These are phyloP conservation scores for Aegilops umbellulata DNA, from an alignment of 176 grass and related monocot genomes.

Conservation along the genomic window DNA sequence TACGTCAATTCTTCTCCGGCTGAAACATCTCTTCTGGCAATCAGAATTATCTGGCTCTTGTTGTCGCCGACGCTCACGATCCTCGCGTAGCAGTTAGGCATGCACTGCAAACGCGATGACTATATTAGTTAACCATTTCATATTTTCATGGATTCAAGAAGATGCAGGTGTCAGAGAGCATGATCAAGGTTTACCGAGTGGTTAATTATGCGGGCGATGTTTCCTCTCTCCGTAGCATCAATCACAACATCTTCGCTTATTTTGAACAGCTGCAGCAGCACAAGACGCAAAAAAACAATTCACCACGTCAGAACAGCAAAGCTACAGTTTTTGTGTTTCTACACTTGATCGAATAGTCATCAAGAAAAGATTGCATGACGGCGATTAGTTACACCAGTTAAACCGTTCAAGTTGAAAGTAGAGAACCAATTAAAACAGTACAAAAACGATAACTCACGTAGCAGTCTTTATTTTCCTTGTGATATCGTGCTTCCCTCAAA, in stretches of 20 bases:
- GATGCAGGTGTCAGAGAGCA: not conserved
- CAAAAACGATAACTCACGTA: constrained; percentile 65
- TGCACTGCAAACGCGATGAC: constrained; percentile 46
- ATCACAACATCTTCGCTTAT: constrained; percentile 93
- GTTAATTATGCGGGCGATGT: constrained; percentile 83
- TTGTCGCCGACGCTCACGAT: constrained; percentile 70
- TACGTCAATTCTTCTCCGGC: constrained; percentile 94
- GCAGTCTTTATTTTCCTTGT: constrained; percentile 76
- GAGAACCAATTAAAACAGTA: constrained; percentile 1
- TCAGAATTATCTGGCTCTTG: constrained; percentile 73
- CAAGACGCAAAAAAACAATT: constrained; percentile 5
- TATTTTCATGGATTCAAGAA: too few species aligned
- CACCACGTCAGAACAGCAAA: not conserved
- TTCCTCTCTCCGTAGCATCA: constrained; percentile 89
- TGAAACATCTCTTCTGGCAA: constrained; percentile 74
- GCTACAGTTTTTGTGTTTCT: not conserved
- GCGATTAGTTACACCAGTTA: too few species aligned
- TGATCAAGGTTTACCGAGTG: constrained; percentile 59
- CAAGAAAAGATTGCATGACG: too few species aligned
- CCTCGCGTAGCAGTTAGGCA: constrained; percentile 95
- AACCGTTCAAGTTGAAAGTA: not conserved
- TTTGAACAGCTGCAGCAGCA: constrained; percentile 70
- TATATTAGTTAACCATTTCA: too few species aligned
- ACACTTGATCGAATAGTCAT: too few species aligned
- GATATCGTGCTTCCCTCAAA: constrained; percentile 86